Evolutionary conservation across 2,329 filamentous ascomycete species (phyloP).

Genomic region (Colletotrichum aenigma): DNA sequence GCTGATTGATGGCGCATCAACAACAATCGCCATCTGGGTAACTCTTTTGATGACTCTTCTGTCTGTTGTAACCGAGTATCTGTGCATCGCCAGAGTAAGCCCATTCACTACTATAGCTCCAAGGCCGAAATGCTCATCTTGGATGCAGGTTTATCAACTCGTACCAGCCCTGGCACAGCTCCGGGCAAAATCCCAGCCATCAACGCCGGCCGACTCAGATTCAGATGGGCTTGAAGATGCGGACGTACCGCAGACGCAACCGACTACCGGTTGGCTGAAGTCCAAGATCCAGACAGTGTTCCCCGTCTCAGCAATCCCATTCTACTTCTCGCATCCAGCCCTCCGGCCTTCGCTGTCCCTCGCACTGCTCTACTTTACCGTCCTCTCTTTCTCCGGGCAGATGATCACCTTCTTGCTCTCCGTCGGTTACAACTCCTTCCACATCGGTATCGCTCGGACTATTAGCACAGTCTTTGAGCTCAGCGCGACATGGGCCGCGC

Average conservation of each 20-base stretch:
- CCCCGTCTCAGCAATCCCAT: conserved; percentile 29
- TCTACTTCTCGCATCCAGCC: conserved; percentile 58
- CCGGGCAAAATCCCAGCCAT: not conserved
- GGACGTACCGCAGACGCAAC: not conserved
- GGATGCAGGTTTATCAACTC: conserved; percentile 26
- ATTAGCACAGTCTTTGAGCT: conserved; percentile 61
- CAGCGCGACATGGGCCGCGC: conserved; percentile 64
- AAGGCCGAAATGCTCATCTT: not conserved
- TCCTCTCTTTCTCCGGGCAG: conserved; percentile 62
- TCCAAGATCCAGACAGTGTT: not conserved
- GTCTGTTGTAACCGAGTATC: conserved; percentile 54
- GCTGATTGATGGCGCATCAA: conserved; percentile 49
- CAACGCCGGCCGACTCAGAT: not conserved
- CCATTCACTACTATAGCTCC: accelerated
- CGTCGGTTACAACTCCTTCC: conserved; percentile 52
- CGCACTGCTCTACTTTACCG: conserved; percentile 66
- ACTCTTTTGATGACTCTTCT: conserved; percentile 51
- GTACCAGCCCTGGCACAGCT: conserved; percentile 14
- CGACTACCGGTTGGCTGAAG: not conserved
- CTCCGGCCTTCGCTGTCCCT: conserved; percentile 66
- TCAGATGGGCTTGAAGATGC: not conserved
- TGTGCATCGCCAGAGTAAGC: conserved; percentile 49
- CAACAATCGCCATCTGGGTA: conserved; percentile 46
- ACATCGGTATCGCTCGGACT: conserved; percentile 58
- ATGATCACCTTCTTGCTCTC: conserved; percentile 69